A percentile compares a stretch with the other conserved stretches of the same genome.
Conservation (phyloP, 1,284 basidiomycete species). For the Rhodotorula sp. region DNA sequence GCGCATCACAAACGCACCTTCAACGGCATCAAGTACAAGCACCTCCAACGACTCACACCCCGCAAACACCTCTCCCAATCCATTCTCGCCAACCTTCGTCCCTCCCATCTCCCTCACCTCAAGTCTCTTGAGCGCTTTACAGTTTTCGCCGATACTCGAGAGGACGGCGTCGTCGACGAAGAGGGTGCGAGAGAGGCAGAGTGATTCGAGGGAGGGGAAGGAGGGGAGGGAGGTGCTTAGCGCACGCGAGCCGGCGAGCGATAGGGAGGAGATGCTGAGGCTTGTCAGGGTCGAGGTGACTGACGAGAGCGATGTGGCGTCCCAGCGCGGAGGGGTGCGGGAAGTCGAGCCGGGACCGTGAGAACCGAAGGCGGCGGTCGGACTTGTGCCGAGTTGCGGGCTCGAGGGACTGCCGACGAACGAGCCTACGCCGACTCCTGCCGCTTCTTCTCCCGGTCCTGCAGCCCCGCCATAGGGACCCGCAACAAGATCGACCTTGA, state of each 20-base stretch:
- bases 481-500: slow-evolving; percentile 27
- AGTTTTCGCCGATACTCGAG: slow-evolving; percentile 3
- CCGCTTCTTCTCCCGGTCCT: background rate
- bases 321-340: slow-evolving; percentile 17
- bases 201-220: slow-evolving; percentile 24
- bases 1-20: slow-evolving; percentile 17
- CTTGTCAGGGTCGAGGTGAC: slow-evolving; percentile 24
- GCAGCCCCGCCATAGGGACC: background rate
- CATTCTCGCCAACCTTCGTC: slow-evolving; percentile 34
- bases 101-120: slow-evolving; percentile 32
- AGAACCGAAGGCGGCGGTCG: background rate
- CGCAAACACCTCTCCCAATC: slow-evolving; percentile 20
- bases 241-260: slow-evolving; percentile 11
- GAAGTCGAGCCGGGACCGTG: background rate
- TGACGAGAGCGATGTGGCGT: slow-evolving; percentile 24
- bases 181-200: slow-evolving; percentile 27
- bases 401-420: background rate
- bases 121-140: slow-evolving; percentile 13
- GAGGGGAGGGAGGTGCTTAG: slow-evolving; percentile 11
- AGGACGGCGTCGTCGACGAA: slow-evolving; percentile 37
- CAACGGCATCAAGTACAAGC: slow-evolving; percentile 29
- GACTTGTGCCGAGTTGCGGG: background rate
- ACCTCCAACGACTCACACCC: slow-evolving; percentile 23
- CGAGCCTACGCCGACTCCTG: background rate
- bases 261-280: slow-evolving; percentile 31